Evolutionary conservation across 1,139 yeast genomes (phyloP).

Genomic region (Taiozyma onychis): DNA sequence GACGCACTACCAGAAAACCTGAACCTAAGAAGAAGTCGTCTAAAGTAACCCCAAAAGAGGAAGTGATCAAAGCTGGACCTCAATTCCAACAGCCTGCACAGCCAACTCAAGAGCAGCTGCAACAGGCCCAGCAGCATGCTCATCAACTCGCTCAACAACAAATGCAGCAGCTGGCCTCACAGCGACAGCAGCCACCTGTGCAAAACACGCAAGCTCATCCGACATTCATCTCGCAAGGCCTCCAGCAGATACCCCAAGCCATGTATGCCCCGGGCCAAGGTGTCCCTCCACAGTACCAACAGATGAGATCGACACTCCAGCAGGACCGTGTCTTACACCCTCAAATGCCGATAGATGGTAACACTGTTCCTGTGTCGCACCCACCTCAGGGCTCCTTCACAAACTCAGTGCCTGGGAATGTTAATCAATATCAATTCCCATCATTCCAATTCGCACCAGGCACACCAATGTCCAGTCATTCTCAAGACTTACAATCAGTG

Average conservation of each 20-base stretch:
- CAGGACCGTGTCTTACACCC: not conserved
- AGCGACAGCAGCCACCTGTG: slow-evolving; percentile 1
- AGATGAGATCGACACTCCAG: slow-evolving; percentile 1
- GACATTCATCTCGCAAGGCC: not conserved
- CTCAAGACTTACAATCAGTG: slow-evolving; percentile 4
- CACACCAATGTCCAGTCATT: slow-evolving; percentile 8
- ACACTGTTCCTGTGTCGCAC: slow-evolving; percentile 2
- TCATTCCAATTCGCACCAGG: slow-evolving; percentile 9
- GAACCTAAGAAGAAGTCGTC: not conserved
- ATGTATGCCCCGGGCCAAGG: not conserved
- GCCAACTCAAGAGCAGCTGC: slow-evolving; percentile 2
- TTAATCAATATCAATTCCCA: slow-evolving; percentile 4
- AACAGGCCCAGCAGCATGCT: slow-evolving; percentile 2
- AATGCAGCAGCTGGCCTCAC: slow-evolving; percentile 2
- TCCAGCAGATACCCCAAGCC: slow-evolving; percentile 3
- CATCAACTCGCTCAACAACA: slow-evolving; percentile 1
- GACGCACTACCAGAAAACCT: slow-evolving; percentile 4
- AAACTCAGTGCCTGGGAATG: not conserved
- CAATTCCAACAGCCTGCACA: slow-evolving; percentile 5
- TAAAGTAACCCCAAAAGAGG: not conserved
- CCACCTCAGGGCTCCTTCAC: slow-evolving; percentile 2
- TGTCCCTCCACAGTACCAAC: slow-evolving; percentile 3
- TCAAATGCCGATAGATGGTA: not conserved
- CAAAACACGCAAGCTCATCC: slow-evolving; percentile 6
- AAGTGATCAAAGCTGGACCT: not conserved